Evolutionary conservation across 805 yeast genomes (phyloP).

Genomic region (Naumovozyma dairenensis): DNA sequence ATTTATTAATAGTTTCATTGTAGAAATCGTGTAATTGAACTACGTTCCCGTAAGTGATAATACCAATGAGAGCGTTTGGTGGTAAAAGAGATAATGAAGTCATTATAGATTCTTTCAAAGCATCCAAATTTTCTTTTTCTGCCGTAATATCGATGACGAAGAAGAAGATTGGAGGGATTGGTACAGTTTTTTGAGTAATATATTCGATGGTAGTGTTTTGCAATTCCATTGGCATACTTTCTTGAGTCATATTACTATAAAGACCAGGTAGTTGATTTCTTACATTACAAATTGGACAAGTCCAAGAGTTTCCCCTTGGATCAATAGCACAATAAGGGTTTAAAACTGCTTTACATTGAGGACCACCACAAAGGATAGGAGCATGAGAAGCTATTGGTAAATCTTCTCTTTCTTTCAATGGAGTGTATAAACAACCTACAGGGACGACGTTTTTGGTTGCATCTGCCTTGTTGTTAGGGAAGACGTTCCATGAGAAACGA

Average conservation of each 20-base stretch:
- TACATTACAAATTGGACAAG: constrained; percentile 71
- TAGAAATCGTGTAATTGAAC: constrained; percentile 83
- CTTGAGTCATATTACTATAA: constrained; percentile 66
- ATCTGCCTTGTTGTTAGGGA: constrained; percentile 83
- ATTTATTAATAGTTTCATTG: constrained; percentile 56
- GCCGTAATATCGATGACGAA: constrained; percentile 85
- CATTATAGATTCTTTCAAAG: constrained; percentile 71
- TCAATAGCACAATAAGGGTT: constrained; percentile 84
- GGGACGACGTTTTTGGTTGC: constrained; percentile 91
- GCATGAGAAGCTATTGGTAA: constrained; percentile 74
- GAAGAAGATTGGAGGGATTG: constrained; percentile 75
- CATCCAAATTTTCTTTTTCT: constrained; percentile 75
- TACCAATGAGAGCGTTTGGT: constrained; percentile 79
- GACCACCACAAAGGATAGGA: constrained; percentile 67
- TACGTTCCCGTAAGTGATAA: constrained; percentile 78
- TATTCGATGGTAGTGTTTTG: constrained; percentile 75
- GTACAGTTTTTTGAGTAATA: constrained; percentile 69
- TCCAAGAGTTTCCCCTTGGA: constrained; percentile 66
- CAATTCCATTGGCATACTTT: constrained; percentile 74
- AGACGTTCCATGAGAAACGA: constrained; percentile 70
- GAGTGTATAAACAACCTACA: constrained; percentile 90
- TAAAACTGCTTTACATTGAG: constrained; percentile 73
- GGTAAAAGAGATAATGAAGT: constrained; percentile 73
- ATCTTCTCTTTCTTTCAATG: constrained; percentile 69
- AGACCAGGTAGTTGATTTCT: constrained; percentile 78